A percentile compares a stretch with the other conserved stretches of the same genome.
These are phyloP conservation scores for Auricularia sp. DNA, from an alignment of 768 basidiomycete species.

Conservation along the genomic window DNA sequence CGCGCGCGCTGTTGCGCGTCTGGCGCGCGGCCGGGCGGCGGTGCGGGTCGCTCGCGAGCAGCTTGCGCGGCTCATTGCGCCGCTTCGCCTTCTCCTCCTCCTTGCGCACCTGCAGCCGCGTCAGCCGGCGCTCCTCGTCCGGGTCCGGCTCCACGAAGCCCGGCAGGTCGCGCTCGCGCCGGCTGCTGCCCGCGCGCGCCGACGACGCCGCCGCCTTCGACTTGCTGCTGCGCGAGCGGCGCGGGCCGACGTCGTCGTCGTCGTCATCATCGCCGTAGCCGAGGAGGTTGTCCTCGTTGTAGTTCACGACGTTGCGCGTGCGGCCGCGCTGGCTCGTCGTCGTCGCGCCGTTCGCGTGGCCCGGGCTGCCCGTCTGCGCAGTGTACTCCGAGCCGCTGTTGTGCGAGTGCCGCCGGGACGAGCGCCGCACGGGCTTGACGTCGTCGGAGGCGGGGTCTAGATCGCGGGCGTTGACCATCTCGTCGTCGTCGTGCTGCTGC, in stretches of 20 bases:
- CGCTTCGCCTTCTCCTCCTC: slow-evolving; percentile 43
- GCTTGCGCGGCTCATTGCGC: slow-evolving; percentile 27
- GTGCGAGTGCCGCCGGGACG: slow-evolving; percentile 13
- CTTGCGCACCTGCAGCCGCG: slow-evolving; percentile 36
- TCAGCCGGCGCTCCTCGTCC: slow-evolving; percentile 13
- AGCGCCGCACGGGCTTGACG: slow-evolving; percentile 11
- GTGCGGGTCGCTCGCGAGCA: neutral
- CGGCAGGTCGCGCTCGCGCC: neutral
- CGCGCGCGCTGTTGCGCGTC: neutral
- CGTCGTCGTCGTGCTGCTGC: neutral
- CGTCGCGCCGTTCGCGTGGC: slow-evolving; percentile 11
- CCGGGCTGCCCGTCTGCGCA: slow-evolving; percentile 20
- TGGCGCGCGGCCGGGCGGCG: neutral
- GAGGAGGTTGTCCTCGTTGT: slow-evolving; percentile 16
- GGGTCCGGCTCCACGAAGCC: slow-evolving; percentile 12
- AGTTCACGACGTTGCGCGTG: slow-evolving; percentile 5
- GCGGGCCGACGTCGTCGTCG: slow-evolving; percentile 36
- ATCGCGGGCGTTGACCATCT: slow-evolving; percentile 28
- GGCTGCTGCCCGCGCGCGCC: slow-evolving; percentile 12
- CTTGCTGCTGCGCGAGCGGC: neutral
- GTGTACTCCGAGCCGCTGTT: slow-evolving; percentile 15
- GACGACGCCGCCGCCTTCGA: slow-evolving; percentile 18
- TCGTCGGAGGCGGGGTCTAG: slow-evolving; percentile 33
- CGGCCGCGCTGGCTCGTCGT: slow-evolving; percentile 20
- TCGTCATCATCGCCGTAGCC: slow-evolving; percentile 35